Base-by-base conservation (phyloP, 768 basidiomycete species). In the Hypholoma sublateritium region DNA sequence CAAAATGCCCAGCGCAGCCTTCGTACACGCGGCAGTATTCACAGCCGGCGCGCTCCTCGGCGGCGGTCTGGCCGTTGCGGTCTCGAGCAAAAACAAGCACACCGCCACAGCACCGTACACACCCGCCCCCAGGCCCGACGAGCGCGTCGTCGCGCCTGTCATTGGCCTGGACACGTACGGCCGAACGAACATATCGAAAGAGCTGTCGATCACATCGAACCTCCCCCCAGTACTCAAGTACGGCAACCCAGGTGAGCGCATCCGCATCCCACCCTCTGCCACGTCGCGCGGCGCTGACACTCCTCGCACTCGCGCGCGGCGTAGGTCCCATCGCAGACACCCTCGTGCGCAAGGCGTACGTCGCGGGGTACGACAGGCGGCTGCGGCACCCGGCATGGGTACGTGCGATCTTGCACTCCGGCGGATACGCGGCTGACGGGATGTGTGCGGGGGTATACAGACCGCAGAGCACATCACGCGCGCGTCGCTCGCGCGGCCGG, bases 341-440 rank as follows among this genome's bases (percentile, higher is more conserved):
- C 12, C 76, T 97, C 19, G 80, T 87, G 43, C 83, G 93, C 48
- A 83, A 84, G 67, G 94, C 90, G 14, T 98, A 97, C 65, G 86
- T 89, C 19, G 87, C 93, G 1, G 92, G 84, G 8, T 98, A 99
- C 70, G 97, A 99, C 70, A 79, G 97, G 52, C 80, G 92, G 12
- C 74, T 95, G 55, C 80, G 93, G 16, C 95, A 98, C 74, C 95
- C 96, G 2, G 83, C 95, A 32, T 98, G 96, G 95, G 95, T 95
- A 67, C 46, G 83, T 19, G 5, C 13, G 25, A 7, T 52, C 36
- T 32, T 51, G 24, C 34, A n/a, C 17, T 34, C 22, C 2, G n/a
- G 37, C 12, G 6, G 21, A 13, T 13, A 17, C 8, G 44, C 34
- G 19, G 16, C 5, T 39, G 3, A 28, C 16, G 53, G 19, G 8